phyloP scores from a whole-genome alignment of 108 stramenopile genomes.

The Skeletonema costatum region DNA sequence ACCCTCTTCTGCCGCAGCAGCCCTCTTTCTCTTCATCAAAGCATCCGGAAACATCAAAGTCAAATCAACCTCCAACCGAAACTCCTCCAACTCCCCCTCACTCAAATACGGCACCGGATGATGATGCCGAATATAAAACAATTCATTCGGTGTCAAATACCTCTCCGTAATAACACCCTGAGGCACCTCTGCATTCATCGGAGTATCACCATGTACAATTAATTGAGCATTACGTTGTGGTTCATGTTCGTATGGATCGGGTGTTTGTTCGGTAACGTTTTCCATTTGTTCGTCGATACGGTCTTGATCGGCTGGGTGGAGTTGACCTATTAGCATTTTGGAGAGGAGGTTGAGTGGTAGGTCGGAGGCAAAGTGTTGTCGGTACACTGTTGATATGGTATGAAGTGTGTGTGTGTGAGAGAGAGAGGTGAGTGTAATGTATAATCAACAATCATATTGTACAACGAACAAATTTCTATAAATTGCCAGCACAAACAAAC shows the following conservation, averaged over 20 bases:
- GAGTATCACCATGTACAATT: conserved; percentile 74
- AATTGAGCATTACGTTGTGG: conserved; percentile 64
- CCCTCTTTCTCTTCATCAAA: not conserved
- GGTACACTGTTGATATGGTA: conserved; percentile 45
- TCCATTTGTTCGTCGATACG: conserved; percentile 78
- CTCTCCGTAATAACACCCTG: conserved; percentile 53
- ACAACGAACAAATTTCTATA: no score
- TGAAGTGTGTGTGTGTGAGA: not conserved
- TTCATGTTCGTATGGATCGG: conserved; percentile 80
- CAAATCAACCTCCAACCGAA: conserved; percentile 68
- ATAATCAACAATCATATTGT: not conserved
- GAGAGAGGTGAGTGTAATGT: not conserved
- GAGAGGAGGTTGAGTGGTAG: conserved; percentile 80
- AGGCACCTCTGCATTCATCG: conserved; percentile 88
- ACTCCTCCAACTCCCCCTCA: conserved; percentile 64
- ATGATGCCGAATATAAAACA: conserved; percentile 89
- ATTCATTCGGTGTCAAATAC: conserved; percentile 70
- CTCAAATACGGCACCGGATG: conserved; percentile 86
- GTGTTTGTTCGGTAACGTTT: conserved; percentile 43
- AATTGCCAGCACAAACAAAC: not conserved
- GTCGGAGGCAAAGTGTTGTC: conserved; percentile 88
- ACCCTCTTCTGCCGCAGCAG: not conserved
- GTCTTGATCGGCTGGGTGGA: conserved; percentile 72
- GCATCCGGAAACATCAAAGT: not conserved
- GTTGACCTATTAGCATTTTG: conserved; percentile 76